Percentiles rank a stretch among this genome's conserved stretches.
These are phyloP conservation scores for Didymella pinodella DNA, from an alignment of 2,329 filamentous ascomycete species.

Conservation along the genomic window DNA sequence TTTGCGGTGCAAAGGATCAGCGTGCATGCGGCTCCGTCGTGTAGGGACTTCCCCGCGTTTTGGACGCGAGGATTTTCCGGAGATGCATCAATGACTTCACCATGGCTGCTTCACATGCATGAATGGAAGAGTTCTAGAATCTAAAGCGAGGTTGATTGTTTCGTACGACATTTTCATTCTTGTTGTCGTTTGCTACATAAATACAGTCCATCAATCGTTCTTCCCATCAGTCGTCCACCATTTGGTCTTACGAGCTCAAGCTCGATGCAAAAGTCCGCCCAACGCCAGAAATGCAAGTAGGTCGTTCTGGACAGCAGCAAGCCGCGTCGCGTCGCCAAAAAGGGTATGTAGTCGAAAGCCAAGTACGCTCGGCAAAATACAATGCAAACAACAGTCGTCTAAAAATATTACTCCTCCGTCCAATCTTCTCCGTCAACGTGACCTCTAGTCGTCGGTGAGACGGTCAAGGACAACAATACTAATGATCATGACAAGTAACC, in stretches of 20 bases:
- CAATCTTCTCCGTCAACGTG: not conserved
- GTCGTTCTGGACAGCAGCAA: slow-evolving; percentile 34
- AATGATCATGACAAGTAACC: slow-evolving; percentile 93
- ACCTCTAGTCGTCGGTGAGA: slow-evolving; percentile 53
- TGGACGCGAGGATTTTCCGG: slow-evolving; percentile 19
- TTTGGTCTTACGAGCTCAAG: slow-evolving; percentile 18
- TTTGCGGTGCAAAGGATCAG: slow-evolving; percentile 7
- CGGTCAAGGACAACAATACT: slow-evolving; percentile 83
- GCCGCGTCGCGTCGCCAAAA: slow-evolving; percentile 38
- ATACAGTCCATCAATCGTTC: slow-evolving; percentile 36
- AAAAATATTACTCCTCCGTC: slow-evolving; percentile 22
- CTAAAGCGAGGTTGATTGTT: slow-evolving; percentile 1
- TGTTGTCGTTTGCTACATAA: slow-evolving; percentile 40
- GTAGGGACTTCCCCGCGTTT: slow-evolving; percentile 14
- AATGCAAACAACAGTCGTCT: slow-evolving; percentile 27
- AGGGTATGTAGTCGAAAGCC: slow-evolving; percentile 45
- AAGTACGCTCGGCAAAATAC: slow-evolving; percentile 41
- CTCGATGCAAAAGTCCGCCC: slow-evolving; percentile 14
- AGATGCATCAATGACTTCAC: slow-evolving; percentile 20
- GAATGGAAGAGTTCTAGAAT: not conserved
- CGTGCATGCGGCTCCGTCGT: slow-evolving; percentile 13
- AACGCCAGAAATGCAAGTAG: slow-evolving; percentile 45
- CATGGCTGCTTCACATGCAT: not conserved
- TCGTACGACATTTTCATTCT: slow-evolving; percentile 27
- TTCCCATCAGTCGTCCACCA: slow-evolving; percentile 21